A percentile compares a stretch with the other conserved stretches of the same genome.
Conservation (phyloP, 345 rosid genomes). For the Cardamine resedifolia region DNA sequence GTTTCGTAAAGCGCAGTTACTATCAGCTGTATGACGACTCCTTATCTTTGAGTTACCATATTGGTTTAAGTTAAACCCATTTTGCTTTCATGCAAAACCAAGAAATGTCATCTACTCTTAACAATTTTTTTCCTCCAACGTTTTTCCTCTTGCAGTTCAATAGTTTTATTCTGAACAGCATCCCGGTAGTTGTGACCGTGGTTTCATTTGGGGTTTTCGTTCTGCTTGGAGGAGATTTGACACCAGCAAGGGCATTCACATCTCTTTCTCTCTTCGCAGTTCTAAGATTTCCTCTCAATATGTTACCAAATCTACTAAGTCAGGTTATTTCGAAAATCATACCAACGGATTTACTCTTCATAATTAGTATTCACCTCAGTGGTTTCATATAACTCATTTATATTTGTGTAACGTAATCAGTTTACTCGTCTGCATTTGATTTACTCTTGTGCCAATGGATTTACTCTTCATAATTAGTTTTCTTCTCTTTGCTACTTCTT, state of each 20-base stretch:
- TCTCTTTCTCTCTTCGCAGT: conserved; percentile 90
- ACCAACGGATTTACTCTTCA: background rate
- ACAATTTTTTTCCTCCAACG: conserved; percentile 12
- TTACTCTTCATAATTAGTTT: background rate
- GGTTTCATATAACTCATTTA: background rate
- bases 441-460: background rate
- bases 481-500: conserved; percentile 18
- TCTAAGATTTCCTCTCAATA: conserved; percentile 72
- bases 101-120: background rate
- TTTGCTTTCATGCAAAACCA: no score
- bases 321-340: conserved; percentile 52
- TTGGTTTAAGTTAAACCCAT: no score
- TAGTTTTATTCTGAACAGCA: conserved; percentile 79
- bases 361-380: background rate
- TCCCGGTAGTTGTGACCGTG: conserved; percentile 82
- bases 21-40: conserved; percentile 70
- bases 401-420: background rate
- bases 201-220: conserved; percentile 88
- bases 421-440: background rate
- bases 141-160: conserved; percentile 64
- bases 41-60: background rate
- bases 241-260: conserved; percentile 95
- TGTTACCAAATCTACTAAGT: conserved; percentile 84
- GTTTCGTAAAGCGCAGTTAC: conserved; percentile 80
- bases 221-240: conserved; percentile 89